Percentiles rank a stretch among this genome's conserved stretches.
phyloP scores from a whole-genome alignment of 139 green algal genomes.

The Closterium sp. region DNA sequence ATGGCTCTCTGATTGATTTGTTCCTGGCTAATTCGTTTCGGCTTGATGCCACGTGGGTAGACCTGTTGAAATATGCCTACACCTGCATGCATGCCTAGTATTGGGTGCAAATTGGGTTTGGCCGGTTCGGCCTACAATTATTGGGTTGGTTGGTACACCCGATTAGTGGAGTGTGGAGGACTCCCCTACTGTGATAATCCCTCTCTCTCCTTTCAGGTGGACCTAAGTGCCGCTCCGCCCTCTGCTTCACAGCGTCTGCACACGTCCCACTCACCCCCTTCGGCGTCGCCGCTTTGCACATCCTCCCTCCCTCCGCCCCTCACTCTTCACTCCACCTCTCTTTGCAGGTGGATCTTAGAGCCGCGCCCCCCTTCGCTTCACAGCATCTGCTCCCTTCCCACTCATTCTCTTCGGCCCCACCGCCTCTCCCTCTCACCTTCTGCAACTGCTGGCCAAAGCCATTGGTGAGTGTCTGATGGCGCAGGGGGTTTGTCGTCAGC shows the following conservation, averaged over 20 bases:
- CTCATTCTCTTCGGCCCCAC: slow-evolving; percentile 24
- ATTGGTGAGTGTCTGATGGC: slow-evolving; percentile 43
- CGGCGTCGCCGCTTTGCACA: neutral
- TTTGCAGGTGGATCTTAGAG: slow-evolving; percentile 36
- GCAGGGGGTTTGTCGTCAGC: too few relatives aligned
- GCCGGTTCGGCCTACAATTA: too few relatives aligned
- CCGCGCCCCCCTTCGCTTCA: slow-evolving; percentile 8
- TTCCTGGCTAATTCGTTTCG: too few relatives aligned
- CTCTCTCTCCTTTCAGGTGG: too few relatives aligned
- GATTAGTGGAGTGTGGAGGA: too few relatives aligned
- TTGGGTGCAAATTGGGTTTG: too few relatives aligned
- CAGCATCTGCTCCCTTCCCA: slow-evolving; percentile 9
- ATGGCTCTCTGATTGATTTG: too few relatives aligned
- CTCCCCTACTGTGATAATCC: too few relatives aligned
- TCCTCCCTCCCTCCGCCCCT: neutral
- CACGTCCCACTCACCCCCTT: neutral
- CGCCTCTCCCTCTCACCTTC: slow-evolving; percentile 3
- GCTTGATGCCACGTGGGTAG: too few relatives aligned
- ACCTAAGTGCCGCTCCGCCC: neutral
- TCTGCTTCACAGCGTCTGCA: neutral
- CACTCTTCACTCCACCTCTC: neutral
- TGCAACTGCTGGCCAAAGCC: slow-evolving; percentile 3
- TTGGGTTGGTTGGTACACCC: too few relatives aligned
- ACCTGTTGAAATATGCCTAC: too few relatives aligned
- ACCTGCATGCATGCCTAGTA: too few relatives aligned